Percentiles rank a stretch among this genome's conserved stretches.
Conservation (phyloP, 2,329 filamentous ascomycete genomes). For the Clonostachys sp. region DNA sequence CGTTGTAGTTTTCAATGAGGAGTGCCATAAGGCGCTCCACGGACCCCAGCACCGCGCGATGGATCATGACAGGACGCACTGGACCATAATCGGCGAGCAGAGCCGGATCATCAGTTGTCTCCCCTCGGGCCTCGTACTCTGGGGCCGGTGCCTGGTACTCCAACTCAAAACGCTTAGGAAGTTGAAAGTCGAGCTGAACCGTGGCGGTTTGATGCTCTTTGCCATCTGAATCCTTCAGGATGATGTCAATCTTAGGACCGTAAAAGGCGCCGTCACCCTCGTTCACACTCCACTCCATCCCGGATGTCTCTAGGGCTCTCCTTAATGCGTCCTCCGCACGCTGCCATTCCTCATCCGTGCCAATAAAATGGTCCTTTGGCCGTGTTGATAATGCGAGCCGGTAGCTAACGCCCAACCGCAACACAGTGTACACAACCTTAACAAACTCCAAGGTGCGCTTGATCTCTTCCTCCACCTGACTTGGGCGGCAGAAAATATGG, state of each 20-base stretch:
- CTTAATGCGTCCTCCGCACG: slow-evolving; percentile 33
- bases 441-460: slow-evolving; percentile 70
- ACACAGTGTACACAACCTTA: slow-evolving; percentile 63
- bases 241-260: slow-evolving; percentile 86
- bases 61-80: slow-evolving; percentile 72
- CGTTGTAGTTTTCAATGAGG: slow-evolving; percentile 77
- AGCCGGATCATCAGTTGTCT: slow-evolving; percentile 41
- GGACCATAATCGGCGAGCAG: slow-evolving; percentile 48
- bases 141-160: slow-evolving; percentile 69
- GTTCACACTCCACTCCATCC: slow-evolving; percentile 68
- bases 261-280: slow-evolving; percentile 86
- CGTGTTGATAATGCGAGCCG: slow-evolving; percentile 74
- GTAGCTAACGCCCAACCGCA: slow-evolving; percentile 65
- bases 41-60: slow-evolving; percentile 79
- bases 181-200: slow-evolving; percentile 85
- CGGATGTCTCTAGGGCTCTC: slow-evolving; percentile 56
- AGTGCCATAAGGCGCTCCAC: slow-evolving; percentile 82
- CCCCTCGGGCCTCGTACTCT: slow-evolving; percentile 50
- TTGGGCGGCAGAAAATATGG: slow-evolving; percentile 81
- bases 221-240: slow-evolving; percentile 72
- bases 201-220: slow-evolving; percentile 89
- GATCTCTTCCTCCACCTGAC: slow-evolving; percentile 73
- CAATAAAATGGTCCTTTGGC: slow-evolving; percentile 73
- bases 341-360: slow-evolving; percentile 60
- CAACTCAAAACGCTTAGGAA: slow-evolving; percentile 76